A percentile compares a stretch with the other conserved stretches of the same genome.
phyloP scores from a whole-genome alignment of 306 rosid species.

The Prunus salicina region DNA sequence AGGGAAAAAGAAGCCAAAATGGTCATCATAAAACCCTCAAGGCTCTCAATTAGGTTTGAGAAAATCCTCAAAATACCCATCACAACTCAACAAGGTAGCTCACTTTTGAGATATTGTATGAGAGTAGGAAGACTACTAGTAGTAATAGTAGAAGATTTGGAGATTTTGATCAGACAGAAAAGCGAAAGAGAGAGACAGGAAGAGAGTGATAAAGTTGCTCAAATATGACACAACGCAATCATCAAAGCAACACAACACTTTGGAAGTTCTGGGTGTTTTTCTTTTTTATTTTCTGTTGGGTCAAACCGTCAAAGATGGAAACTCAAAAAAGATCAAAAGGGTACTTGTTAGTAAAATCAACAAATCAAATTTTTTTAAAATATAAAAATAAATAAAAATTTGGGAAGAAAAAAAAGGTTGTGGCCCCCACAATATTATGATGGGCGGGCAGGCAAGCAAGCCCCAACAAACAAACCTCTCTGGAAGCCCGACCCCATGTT shows the following conservation, averaged over 20 bases:
- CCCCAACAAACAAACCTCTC: constrained; percentile 29
- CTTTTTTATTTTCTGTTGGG: background rate
- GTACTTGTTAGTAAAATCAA: background rate
- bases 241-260: constrained; percentile 30
- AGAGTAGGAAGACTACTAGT: background rate
- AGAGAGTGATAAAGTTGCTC: constrained; percentile 9
- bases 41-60: constrained; percentile 19
- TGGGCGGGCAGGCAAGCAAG: background rate
- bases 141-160: constrained; percentile 26
- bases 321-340: background rate
- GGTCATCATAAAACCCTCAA: constrained; percentile 50
- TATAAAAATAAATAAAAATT: background rate
- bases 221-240: constrained; percentile 27
- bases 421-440: background rate
- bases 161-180: constrained; percentile 30
- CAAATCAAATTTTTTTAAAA: background rate
- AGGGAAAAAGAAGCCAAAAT: constrained; percentile 28
- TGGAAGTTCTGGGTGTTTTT: background rate
- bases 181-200: constrained; percentile 19
- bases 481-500: constrained; percentile 25
- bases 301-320: constrained; percentile 22
- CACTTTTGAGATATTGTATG: constrained; percentile 23
- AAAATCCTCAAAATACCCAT: constrained; percentile 28
- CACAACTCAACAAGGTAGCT: background rate
- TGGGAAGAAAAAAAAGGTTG: background rate